Conservation (phyloP, 345 rosid genomes). For the Lenwebbia sp. region DNA sequence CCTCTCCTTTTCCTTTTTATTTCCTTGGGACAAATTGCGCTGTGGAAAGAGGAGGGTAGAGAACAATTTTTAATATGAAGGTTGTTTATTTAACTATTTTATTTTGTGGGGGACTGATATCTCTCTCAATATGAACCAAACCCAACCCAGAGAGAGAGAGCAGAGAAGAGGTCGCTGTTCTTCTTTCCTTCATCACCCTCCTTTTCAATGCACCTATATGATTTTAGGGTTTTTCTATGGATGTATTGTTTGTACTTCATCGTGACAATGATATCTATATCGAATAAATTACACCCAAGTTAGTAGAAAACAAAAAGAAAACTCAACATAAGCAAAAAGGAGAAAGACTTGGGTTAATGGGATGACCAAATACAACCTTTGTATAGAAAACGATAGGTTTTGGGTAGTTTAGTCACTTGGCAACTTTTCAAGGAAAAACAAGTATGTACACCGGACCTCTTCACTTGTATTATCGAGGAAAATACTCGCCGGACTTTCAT, state of each 20-base stretch:
- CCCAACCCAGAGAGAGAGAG: neutral
- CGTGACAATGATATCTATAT: neutral
- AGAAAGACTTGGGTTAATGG: neutral
- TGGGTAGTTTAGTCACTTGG: neutral
- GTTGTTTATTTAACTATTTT: neutral
- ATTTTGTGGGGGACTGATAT: conserved; percentile 16
- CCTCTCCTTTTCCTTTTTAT: neutral
- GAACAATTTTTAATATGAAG: conserved; percentile 2
- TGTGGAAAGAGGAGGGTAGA: neutral
- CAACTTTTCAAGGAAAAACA: neutral
- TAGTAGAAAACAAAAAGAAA: neutral
- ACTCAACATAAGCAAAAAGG: neutral
- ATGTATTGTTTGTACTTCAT: neutral
- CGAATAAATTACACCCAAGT: neutral
- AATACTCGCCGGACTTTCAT: neutral
- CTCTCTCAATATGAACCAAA: conserved; percentile 9
- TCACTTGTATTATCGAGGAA: neutral
- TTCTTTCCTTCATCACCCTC: conserved; percentile 18
- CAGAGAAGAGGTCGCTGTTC: conserved; percentile 35
- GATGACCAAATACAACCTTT: neutral
- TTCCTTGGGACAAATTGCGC: conserved; percentile 5
- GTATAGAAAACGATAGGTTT: neutral
- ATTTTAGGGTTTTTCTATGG: conserved; percentile 1
- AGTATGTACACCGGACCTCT: neutral
- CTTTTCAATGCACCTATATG: conserved; percentile 21